A percentile compares a stretch with the other conserved stretches of the same genome.
phyloP scores from a whole-genome alignment of 148 eudicot genomes.

The Vaccinium corymbosum region DNA sequence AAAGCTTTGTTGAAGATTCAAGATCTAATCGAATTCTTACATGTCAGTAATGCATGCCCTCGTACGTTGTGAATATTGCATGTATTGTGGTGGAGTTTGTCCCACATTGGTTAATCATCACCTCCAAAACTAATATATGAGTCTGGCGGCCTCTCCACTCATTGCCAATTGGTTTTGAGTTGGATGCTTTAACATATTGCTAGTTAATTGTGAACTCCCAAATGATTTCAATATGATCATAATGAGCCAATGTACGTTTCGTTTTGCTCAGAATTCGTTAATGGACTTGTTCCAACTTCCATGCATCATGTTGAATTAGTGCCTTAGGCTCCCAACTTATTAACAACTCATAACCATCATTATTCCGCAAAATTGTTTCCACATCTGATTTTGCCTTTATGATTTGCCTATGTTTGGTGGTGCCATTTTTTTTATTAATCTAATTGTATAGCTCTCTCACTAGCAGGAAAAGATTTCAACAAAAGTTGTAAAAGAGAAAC shows the following conservation, averaged over 20 bases:
- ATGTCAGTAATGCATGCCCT: not conserved
- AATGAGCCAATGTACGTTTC: not conserved
- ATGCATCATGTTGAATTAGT: not conserved
- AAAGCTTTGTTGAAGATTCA: conserved; percentile 1
- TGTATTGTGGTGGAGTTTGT: too few species aligned
- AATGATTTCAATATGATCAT: not conserved
- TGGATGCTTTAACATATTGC: not conserved
- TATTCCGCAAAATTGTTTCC: not conserved
- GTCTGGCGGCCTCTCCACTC: too few species aligned
- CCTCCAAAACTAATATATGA: too few species aligned
- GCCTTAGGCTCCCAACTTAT: not conserved
- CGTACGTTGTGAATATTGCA: not conserved
- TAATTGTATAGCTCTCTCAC: conserved; percentile 14
- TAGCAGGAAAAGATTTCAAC: conserved; percentile 56
- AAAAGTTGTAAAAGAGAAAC: conserved; percentile 52
- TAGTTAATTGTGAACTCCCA: not conserved
- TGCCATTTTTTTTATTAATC: not conserved
- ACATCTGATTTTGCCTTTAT: not conserved
- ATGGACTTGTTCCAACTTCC: not conserved
- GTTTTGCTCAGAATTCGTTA: not conserved
- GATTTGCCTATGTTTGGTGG: not conserved
- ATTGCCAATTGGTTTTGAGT: too few species aligned
- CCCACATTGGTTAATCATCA: too few species aligned
- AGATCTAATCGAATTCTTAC: not conserved
- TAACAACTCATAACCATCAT: not conserved